phyloP scores from a whole-genome alignment of 2,329 filamentous ascomycete species.

The Daldinia sp. region DNA sequence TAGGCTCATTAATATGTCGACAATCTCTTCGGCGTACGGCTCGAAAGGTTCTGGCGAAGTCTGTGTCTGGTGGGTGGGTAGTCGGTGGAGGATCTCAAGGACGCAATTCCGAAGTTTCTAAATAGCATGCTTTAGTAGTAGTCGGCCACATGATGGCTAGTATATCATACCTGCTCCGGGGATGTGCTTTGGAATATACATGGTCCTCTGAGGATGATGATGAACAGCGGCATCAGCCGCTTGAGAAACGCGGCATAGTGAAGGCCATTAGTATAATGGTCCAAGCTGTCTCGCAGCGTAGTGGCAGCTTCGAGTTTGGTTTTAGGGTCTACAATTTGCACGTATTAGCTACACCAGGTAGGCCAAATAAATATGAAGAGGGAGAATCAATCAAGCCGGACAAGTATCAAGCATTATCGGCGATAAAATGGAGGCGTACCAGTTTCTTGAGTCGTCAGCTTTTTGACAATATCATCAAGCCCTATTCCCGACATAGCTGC shows the following conservation, averaged over 20 bases:
- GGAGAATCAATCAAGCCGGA: not conserved
- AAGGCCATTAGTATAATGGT: conserved; percentile 83
- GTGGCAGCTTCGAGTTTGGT: conserved; percentile 84
- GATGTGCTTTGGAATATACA: conserved; percentile 93
- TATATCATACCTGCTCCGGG: conserved; percentile 80
- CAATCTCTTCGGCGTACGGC: conserved; percentile 86
- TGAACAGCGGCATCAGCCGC: conserved; percentile 89
- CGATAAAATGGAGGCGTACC: conserved; percentile 58
- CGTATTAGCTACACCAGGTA: conserved; percentile 7
- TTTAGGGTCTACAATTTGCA: conserved; percentile 74
- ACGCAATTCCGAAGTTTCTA: conserved; percentile 92
- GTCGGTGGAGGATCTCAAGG: conserved; percentile 91
- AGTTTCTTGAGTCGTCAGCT: conserved; percentile 67
- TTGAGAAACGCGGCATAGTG: conserved; percentile 86
- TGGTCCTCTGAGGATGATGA: conserved; percentile 84
- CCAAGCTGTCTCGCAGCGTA: conserved; percentile 90
- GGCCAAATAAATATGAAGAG: no score
- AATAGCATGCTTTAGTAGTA: conserved; percentile 45
- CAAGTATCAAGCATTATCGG: not conserved
- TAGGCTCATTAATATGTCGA: conserved; percentile 89
- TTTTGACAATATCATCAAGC: conserved; percentile 73
- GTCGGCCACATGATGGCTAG: not conserved
- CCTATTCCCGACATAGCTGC: conserved; percentile 70
- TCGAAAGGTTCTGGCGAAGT: conserved; percentile 84
- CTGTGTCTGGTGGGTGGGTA: conserved; percentile 76